Conservation (phyloP, 768 basidiomycete species). For the Dentipellis fragilis region DNA sequence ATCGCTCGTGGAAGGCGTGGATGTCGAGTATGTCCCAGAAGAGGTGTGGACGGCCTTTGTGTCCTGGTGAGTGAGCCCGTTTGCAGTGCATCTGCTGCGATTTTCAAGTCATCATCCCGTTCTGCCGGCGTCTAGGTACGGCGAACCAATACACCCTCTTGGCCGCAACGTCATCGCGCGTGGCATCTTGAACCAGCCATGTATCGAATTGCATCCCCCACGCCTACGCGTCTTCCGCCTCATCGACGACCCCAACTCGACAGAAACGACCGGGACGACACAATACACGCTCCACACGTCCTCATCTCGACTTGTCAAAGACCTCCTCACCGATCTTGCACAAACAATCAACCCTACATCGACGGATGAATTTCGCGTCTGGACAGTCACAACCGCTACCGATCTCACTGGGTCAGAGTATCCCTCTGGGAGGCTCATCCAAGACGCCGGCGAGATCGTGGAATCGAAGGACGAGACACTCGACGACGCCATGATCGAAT, state of each 20-base stretch:
- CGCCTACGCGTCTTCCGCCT: constrained; percentile 44
- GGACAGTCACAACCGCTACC: constrained; percentile 39
- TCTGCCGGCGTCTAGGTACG: constrained; percentile 48
- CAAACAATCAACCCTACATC: constrained; percentile 11
- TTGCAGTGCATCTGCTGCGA: background rate
- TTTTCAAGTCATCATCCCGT: background rate
- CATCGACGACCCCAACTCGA: constrained; percentile 19
- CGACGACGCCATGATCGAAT: constrained; percentile 46
- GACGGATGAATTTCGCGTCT: constrained; percentile 40
- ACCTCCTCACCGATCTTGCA: constrained; percentile 21
- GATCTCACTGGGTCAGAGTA: constrained; percentile 8
- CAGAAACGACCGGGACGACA: constrained; percentile 19
- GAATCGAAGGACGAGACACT: constrained; percentile 38
- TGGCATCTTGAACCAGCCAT: constrained; percentile 37
- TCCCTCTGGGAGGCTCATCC: constrained; percentile 10
- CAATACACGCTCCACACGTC: constrained; percentile 36
- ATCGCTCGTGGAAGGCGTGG: constrained; percentile 46
- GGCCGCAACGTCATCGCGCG: constrained; percentile 59
- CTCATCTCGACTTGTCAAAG: constrained; percentile 36
- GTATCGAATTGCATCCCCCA: constrained; percentile 68
- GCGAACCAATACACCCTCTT: constrained; percentile 42
- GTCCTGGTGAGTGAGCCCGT: constrained; percentile 45
- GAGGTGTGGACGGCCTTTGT: constrained; percentile 61
- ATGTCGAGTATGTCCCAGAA: constrained; percentile 70
- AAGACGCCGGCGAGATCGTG: constrained; percentile 29